Evolutionary conservation across 805 yeast species (phyloP).

Genomic region (Brettanomyces sp.): DNA sequence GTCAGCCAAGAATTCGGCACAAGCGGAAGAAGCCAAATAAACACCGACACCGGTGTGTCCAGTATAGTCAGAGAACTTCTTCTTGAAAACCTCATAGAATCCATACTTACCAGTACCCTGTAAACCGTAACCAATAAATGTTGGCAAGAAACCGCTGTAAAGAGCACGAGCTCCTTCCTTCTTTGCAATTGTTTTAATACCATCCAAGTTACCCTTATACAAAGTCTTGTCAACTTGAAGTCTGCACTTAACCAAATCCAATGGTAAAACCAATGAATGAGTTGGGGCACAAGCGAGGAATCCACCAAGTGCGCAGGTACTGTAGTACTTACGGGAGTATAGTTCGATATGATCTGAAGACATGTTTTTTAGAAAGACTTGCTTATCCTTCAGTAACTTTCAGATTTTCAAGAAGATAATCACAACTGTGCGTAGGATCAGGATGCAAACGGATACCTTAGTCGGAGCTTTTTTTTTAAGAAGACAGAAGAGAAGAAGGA

Average conservation of each 20-base stretch:
- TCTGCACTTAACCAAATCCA: conserved; percentile 89
- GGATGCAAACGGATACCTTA: too few species aligned
- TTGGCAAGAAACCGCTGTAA: conserved; percentile 87
- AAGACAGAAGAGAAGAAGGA: too few species aligned
- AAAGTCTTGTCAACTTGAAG: conserved; percentile 73
- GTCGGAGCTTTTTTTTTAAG: too few species aligned
- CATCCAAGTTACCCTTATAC: conserved; percentile 71
- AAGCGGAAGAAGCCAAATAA: conserved; percentile 77
- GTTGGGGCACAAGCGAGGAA: conserved; percentile 93
- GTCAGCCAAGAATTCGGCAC: conserved; percentile 93
- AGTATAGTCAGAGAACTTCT: conserved; percentile 56
- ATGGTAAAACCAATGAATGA: conserved; percentile 85
- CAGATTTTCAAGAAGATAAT: too few species aligned
- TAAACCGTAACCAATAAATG: conserved; percentile 83
- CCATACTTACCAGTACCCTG: conserved; percentile 99
- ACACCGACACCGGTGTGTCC: conserved; percentile 69
- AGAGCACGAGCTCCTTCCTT: conserved; percentile 69
- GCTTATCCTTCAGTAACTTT: too few species aligned
- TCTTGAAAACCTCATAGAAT: conserved; percentile 84
- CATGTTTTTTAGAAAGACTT: not conserved
- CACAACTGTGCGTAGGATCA: too few species aligned
- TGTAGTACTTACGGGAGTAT: conserved; percentile 54
- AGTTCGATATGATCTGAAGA: conserved; percentile 31
- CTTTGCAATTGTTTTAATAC: conserved; percentile 66
- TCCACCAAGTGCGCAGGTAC: conserved; percentile 72